These are phyloP conservation scores for Tylopilus vinaceipallidus DNA, from an alignment of 768 basidiomycete genomes.

Conservation along the genomic window DNA sequence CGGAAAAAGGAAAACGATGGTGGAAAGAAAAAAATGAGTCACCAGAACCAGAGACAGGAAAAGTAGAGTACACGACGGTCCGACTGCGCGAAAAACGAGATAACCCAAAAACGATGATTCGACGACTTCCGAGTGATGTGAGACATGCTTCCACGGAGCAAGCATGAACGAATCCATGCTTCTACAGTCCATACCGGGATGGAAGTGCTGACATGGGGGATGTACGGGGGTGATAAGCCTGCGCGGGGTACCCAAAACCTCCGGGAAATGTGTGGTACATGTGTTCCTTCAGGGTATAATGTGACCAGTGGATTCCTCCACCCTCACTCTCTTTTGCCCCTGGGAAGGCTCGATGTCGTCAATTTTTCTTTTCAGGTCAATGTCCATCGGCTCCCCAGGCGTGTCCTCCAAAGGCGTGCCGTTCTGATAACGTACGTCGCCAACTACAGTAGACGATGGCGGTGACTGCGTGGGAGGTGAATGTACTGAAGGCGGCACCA, in stretches of 20 bases:
- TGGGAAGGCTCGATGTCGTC: slow-evolving; percentile 52
- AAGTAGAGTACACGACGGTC: slow-evolving; percentile 37
- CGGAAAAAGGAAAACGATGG: slow-evolving; percentile 13
- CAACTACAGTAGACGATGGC: slow-evolving; percentile 36
- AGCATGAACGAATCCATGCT: slow-evolving; percentile 26
- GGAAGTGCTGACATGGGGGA: slow-evolving; percentile 20
- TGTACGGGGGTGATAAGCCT: slow-evolving; percentile 20
- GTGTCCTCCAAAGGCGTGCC: slow-evolving; percentile 40
- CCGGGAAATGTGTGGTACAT: slow-evolving; percentile 21
- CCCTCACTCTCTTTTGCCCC: slow-evolving; percentile 71
- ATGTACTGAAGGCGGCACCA: slow-evolving; percentile 35
- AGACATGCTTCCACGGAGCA: slow-evolving; percentile 29
- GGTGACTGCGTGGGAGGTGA: slow-evolving; percentile 60
- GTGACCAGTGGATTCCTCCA: slow-evolving; percentile 49
- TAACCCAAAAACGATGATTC: slow-evolving; percentile 34
- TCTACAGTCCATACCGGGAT: slow-evolving; percentile 31
- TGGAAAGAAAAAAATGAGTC: slow-evolving; percentile 8
- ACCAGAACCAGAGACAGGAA: slow-evolving; percentile 19
- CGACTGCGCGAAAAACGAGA: slow-evolving; percentile 31
- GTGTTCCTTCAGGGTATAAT: slow-evolving; percentile 53
- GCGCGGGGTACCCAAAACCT: slow-evolving; percentile 24
- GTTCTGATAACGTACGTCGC: slow-evolving; percentile 33
- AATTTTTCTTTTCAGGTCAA: slow-evolving; percentile 59
- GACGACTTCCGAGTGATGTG: slow-evolving; percentile 30
- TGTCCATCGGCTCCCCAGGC: slow-evolving; percentile 43